Evolutionary conservation across 257 asterid genomes (phyloP), one percentile per base, ranked within the genome.

Genomic region (Solanum bukasovii): DNA sequence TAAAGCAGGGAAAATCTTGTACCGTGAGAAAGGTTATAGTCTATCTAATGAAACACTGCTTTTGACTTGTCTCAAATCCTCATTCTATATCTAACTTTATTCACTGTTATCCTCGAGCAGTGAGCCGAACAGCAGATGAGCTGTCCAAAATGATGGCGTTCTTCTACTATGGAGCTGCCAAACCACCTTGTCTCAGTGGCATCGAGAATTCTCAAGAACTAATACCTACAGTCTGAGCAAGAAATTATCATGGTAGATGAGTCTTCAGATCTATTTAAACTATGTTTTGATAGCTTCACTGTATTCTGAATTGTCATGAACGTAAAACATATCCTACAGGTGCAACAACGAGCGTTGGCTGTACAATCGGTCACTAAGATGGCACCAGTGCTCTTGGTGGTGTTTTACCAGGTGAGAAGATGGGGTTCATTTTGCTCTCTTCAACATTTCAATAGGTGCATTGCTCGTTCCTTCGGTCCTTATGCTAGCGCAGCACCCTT

Each of bases 71-170:
- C 9, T 27, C 25, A 86, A 40, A 42, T 33, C 74, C 67, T 87
- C 42, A 59, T 31, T 71, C 38, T 70, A 71, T 63, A 49, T 46
- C 67, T 75, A 37, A 87, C 13, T 42, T 83, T 89, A 5, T 34
- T 23, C 6, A 10, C 29, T 38, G 52, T 71, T 31, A 71, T 89
- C 84, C 84, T 42, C 72, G 49, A 89, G 89, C 90, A 96, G 99
- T 87, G 70, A 89, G 88, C 77, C 94, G 96, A 88, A 92, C 95
- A 74, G 95, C 99, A 72, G 97, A 95, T 88, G 99, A 96, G 90
- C 86, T 96, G 87, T 95, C 99, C 38, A 95, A 94, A 92, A 95
- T 96, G 83, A 96, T 96, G 98, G 98, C 98, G 5, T 94, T 94
- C 95, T 95, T 93, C 87, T 96, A 95, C 90, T 95, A 78, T 74